These are phyloP conservation scores for Colletotrichum kahawae DNA, from an alignment of 2,329 filamentous ascomycete genomes.

Conservation along the genomic window DNA sequence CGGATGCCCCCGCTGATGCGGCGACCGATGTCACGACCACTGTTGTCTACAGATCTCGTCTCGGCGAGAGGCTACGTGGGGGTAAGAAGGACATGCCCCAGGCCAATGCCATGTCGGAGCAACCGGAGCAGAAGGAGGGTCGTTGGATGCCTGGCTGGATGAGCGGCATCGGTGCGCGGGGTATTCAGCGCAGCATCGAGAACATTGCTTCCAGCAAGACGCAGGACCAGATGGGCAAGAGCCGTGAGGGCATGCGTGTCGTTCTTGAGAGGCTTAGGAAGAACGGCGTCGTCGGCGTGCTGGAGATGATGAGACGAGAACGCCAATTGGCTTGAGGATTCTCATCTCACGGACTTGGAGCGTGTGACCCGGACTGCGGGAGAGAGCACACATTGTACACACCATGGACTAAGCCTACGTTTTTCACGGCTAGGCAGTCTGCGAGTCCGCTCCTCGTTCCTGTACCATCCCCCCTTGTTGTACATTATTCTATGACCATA, in stretches of 20 bases:
- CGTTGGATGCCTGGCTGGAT: slow-evolving; percentile 59
- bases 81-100: slow-evolving; percentile 49
- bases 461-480: slow-evolving; percentile 25
- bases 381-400: slow-evolving; percentile 6
- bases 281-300: slow-evolving; percentile 61
- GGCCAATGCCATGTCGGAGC: slow-evolving; percentile 39
- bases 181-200: slow-evolving; percentile 83
- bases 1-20: slow-evolving; percentile 31
- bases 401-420: background rate
- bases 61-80: slow-evolving; percentile 71
- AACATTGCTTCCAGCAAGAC: slow-evolving; percentile 79
- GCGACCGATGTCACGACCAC: slow-evolving; percentile 75
- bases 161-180: slow-evolving; percentile 67
- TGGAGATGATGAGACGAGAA: slow-evolving; percentile 58
- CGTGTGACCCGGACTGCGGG: slow-evolving; percentile 2
- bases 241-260: slow-evolving; percentile 82
- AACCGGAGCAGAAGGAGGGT: slow-evolving; percentile 40
- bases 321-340: slow-evolving; percentile 27
- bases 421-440: background rate
- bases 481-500: slow-evolving; percentile 36
- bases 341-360: background rate
- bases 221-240: slow-evolving; percentile 78
- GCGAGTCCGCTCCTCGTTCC: background rate
- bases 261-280: slow-evolving; percentile 74
- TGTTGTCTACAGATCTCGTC: slow-evolving; percentile 73